Base-by-base conservation (phyloP, 768 basidiomycete species). In the Pholiota microspora region DNA sequence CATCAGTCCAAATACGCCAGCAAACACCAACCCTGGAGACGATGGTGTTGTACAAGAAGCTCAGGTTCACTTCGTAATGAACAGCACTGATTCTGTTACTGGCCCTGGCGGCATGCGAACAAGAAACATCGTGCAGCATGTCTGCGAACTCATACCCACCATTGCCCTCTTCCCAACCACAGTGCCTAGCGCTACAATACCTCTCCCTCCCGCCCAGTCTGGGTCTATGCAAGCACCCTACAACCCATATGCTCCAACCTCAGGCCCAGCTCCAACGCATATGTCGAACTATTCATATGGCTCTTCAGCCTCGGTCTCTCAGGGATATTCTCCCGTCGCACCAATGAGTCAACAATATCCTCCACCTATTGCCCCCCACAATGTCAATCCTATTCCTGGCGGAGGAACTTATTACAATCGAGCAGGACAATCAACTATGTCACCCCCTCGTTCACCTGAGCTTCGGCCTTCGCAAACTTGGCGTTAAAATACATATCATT, bases 31-130 rank as follows among this genome's bases (percentile, higher is more conserved):
- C 24, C 64, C 66, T 25, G 58, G 63, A 23, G 69, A 71, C 71
- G 89, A 67, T 68, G 82, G 77, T 10, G 80, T 85, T 66, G 77
- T 79, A 32, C 90, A 90, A 62, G 93, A 95, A 55, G 84, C 92
- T 2, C 82, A 85, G 34, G 84, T 97, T 15, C 94, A 97, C 59
- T 89, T 85, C 5, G 92, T 94, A 27, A 89, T 91, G 84, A 87
- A 85, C 42, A 77, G 81, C 1, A 72, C 73, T 1, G 79, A 77
- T 25, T 74, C 83, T 0, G 66, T 71, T 2, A 69, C 71, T 29
- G 65, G 77, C 18, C 72, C 70, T 8, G 68, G 68, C 18, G 71
- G 71, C 0, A 63, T 67, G 49, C 64, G 67, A 27, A 64, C 74
- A 21, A 80, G 83, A 13, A 78, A 81, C 21, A 73, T 86, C 15